Evolutionary conservation across 345 rosid species (phyloP).

Genomic region (Clausena lansium): DNA sequence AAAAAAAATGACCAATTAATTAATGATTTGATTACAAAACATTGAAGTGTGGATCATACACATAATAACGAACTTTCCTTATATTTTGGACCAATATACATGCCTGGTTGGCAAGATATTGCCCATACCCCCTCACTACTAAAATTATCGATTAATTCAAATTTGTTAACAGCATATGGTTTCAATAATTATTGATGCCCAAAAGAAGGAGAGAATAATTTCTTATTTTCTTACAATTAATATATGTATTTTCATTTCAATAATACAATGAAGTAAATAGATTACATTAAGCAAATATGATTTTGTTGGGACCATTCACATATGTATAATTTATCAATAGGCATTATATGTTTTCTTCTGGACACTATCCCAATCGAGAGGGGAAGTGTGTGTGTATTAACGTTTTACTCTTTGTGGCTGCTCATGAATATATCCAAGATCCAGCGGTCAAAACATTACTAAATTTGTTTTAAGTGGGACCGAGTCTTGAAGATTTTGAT

Average conservation of each 20-base stretch:
- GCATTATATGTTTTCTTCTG: background rate
- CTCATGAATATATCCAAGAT: background rate
- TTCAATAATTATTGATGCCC: background rate
- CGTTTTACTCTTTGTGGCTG: background rate
- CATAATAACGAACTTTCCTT: background rate
- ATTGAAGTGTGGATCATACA: background rate
- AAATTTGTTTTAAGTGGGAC: slow-evolving; percentile 3
- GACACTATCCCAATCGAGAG: background rate
- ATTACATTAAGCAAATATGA: background rate
- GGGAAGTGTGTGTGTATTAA: too few relatives aligned
- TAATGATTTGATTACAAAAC: background rate
- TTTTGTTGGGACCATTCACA: background rate
- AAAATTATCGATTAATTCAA: background rate
- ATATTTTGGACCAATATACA: background rate
- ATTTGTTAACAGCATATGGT: background rate
- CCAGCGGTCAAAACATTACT: slow-evolving; percentile 3
- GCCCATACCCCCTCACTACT: slow-evolving; percentile 4
- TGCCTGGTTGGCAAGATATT: slow-evolving; percentile 13
- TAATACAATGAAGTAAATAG: background rate
- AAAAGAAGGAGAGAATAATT: background rate
- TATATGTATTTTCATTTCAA: background rate
- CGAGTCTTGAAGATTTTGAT: slow-evolving; percentile 1
- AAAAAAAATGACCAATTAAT: background rate
- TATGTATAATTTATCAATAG: background rate
- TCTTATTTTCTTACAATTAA: too few relatives aligned